Evolutionary conservation across 2,329 filamentous ascomycete species (phyloP), one percentile per base, ranked within the genome.

Genomic region (Aureobasidium melanogenum): DNA sequence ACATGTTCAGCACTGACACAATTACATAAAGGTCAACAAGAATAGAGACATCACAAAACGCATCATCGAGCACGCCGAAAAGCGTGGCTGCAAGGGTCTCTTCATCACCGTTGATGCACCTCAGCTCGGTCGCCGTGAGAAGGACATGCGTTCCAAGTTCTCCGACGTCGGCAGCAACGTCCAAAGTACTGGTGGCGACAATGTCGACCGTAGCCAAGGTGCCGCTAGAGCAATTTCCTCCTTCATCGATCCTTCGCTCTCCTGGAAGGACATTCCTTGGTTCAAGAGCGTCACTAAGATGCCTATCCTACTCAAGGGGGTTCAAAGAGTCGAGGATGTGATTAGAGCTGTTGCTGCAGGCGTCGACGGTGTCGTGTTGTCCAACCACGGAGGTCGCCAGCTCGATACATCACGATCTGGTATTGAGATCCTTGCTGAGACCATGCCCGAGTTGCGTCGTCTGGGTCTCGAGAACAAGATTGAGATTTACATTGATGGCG

Each of bases 61-160:
- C 65, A 97, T 99, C 67, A 88, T 99, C 52, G 75, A 93, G 76
- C 91, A 97, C 75, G 94, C 94, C 63, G 94, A 99, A 77, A 80
- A 80, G 70, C 87, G 94, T 61, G 94, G 94, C 30, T 97, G 94
- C 81, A 94, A 90, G 76, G 94, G 88, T 10, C 85, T 99, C 19
- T 99, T 99, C 80, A 97, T 99, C 77, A 99, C 94, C 2, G 94
- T 99, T 60, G 94, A 99, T 73, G 94, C 94, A 57, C 94, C 94
- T 6, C 93, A 97, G 75, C 86, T 99, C 24, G 94, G 94, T 44
- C 86, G 94, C 41, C 83, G 94, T 67, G 94, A 99, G 75, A 99
- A 97, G 79, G 94, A 97, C 73, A 97, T 97, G 94, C 89, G 94
- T 41, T 84, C 83, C 66, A 97, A 97, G 75, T 74, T 74, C 66